These are phyloP conservation scores for Allantophomopsis lycopodina DNA, from an alignment of 2,329 filamentous ascomycete genomes.

Conservation along the genomic window DNA sequence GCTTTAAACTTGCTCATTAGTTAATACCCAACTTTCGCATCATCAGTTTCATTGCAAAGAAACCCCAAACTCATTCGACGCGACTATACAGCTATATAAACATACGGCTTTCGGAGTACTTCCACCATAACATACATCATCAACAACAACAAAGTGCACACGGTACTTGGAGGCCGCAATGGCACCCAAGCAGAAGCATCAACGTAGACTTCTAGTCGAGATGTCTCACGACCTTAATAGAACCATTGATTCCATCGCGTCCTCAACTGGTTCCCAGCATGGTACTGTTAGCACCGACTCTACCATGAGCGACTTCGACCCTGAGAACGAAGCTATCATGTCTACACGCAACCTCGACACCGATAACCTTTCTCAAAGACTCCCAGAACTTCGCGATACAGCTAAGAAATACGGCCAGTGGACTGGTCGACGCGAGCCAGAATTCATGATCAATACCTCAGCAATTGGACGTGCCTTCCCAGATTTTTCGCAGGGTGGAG, in stretches of 20 bases:
- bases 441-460: slow-evolving; percentile 26
- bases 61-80: too few species aligned
- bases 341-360: slow-evolving; percentile 8
- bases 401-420: slow-evolving; percentile 18
- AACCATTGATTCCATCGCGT: slow-evolving; percentile 8
- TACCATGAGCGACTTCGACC: slow-evolving; percentile 10
- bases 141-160: too few species aligned
- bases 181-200: too few species aligned
- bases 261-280: slow-evolving; percentile 14
- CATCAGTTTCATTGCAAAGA: too few species aligned
- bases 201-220: slow-evolving; percentile 2
- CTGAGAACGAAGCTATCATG: slow-evolving; percentile 10
- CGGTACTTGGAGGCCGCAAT: too few species aligned
- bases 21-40: too few species aligned
- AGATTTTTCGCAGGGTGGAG: slow-evolving; percentile 27
- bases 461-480: slow-evolving; percentile 30
- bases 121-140: too few species aligned
- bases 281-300: slow-evolving; percentile 13
- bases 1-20: too few species aligned
- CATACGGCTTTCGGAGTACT: too few species aligned
- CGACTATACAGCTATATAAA: too few species aligned
- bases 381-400: slow-evolving; percentile 17
- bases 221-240: slow-evolving; percentile 8
- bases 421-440: slow-evolving; percentile 13
- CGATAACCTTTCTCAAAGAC: slow-evolving; percentile 7